phyloP scores from a whole-genome alignment of 805 yeast genomes.

The Kazachstania viticola region DNA sequence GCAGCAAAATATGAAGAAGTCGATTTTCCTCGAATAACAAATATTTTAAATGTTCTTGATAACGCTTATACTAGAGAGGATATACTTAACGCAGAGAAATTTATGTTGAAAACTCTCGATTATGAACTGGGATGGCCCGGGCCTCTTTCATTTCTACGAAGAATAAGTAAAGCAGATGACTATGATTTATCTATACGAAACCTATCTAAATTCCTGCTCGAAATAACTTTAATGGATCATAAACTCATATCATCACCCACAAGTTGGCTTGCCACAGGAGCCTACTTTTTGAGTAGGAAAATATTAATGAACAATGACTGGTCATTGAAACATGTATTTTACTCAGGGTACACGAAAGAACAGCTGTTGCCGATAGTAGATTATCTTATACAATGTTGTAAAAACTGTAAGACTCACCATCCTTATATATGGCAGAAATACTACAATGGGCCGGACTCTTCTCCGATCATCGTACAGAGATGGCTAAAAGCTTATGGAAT shows the following conservation, averaged over 20 bases:
- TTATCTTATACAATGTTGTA: constrained; percentile 49
- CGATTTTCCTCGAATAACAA: constrained; percentile 81
- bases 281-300: constrained; percentile 64
- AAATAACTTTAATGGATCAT: constrained; percentile 78
- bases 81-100: constrained; percentile 73
- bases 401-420: constrained; percentile 44
- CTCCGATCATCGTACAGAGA: no score
- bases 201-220: constrained; percentile 78
- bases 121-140: constrained; percentile 97
- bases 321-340: constrained; percentile 74
- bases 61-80: constrained; percentile 71
- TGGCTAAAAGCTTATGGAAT: no score
- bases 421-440: constrained; percentile 78
- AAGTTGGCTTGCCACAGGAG: constrained; percentile 87
- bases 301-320: constrained; percentile 62
- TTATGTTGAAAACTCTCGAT: constrained; percentile 79
- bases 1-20: constrained; percentile 96
- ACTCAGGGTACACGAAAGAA: constrained; percentile 74
- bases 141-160: constrained; percentile 86
- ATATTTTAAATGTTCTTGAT: constrained; percentile 81
- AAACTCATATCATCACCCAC: constrained; percentile 80
- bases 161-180: constrained; percentile 91
- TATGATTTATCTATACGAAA: constrained; percentile 86
- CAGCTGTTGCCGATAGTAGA: constrained; percentile 71
- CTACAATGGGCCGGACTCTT: constrained; percentile 38